Base-by-base conservation (phyloP, 345 rosid species). In the Trapa bicornis region DNA sequence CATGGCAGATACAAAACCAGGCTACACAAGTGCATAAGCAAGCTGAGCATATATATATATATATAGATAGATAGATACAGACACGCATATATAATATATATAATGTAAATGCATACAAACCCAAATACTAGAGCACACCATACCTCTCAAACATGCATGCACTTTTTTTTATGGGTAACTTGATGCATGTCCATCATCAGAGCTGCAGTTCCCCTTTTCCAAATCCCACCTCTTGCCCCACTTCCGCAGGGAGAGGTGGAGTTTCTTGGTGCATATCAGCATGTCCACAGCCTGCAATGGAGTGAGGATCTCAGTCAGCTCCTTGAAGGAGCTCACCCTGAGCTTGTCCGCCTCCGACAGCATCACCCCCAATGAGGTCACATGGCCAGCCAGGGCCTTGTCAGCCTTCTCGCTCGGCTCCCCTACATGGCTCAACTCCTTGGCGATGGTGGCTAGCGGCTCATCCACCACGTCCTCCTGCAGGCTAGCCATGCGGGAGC, bases 381-480 rank as follows among this genome's bases (percentile, higher is more conserved):
- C 64, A 35, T 70, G 73, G 29, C 41, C 64, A 36, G 53, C 61
- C 68, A 70, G 58, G 63, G 48, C 65, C 48, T 43, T 64, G 52
- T 65, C 64, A 13, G 56, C 65, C 17, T 6, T 3, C 68, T 71
- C 73, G 12, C 52, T 54, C 54, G 52, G 32, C 60, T 65, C 68
- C 64, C 68, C 68, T 5, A 15, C 52, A 13, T 39, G 29, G 16
- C 42, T 37, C n/a, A 13, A 5, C 67, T 42, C 50, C 39, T 37
- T 65, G 53, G 64, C 68, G 7, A 71, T 56, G 64, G 33, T 11
- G n/a, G 64, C 56, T 47, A 65, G 52, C 33, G 65, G 68, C 5
- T 65, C 64, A 14, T 71, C 73, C 22, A 62, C 73, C 14, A 71
- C 65, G 32, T 65, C 69, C 68, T 71, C 73, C 41, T 71, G 73